Evolutionary conservation across 306 rosid genomes (phyloP).

Genomic region (Comarum palustre): DNA sequence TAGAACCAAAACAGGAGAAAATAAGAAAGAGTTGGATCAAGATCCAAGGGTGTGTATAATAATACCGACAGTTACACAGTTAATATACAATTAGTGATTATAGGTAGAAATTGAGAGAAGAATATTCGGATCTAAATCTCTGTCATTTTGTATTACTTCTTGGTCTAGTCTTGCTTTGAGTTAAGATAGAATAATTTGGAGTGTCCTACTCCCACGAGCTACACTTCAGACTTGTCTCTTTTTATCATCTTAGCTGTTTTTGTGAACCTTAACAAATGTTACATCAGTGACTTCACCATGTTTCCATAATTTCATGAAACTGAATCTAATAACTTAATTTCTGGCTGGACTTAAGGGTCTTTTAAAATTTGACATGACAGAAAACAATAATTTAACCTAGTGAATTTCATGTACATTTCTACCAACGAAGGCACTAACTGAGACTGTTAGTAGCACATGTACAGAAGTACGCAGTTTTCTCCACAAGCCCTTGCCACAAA

Average conservation of each 20-base stretch:
- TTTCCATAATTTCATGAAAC: neutral
- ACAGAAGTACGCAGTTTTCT: neutral
- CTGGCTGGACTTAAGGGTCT: neutral
- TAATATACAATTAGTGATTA: neutral
- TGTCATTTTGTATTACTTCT: neutral
- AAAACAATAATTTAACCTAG: neutral
- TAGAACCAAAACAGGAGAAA: neutral
- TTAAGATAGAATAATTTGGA: neutral
- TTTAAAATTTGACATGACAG: neutral
- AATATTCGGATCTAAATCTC: conserved; percentile 3
- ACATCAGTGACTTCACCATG: conserved; percentile 7
- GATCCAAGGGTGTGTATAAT: conserved; percentile 3
- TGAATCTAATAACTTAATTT: neutral
- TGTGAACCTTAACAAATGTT: neutral
- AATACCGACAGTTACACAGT: neutral
- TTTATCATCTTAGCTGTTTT: neutral
- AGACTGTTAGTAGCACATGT: neutral
- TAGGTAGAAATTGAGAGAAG: neutral
- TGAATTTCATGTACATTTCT: neutral
- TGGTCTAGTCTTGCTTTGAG: neutral
- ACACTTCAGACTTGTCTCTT: neutral
- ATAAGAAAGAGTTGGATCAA: conserved; percentile 6
- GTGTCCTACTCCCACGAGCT: conserved; percentile 21
- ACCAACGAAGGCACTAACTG: no score
- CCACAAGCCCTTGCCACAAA: neutral